These are phyloP conservation scores for Lipomyces orientalis DNA, from an alignment of 805 yeast genomes.

Conservation along the genomic window DNA sequence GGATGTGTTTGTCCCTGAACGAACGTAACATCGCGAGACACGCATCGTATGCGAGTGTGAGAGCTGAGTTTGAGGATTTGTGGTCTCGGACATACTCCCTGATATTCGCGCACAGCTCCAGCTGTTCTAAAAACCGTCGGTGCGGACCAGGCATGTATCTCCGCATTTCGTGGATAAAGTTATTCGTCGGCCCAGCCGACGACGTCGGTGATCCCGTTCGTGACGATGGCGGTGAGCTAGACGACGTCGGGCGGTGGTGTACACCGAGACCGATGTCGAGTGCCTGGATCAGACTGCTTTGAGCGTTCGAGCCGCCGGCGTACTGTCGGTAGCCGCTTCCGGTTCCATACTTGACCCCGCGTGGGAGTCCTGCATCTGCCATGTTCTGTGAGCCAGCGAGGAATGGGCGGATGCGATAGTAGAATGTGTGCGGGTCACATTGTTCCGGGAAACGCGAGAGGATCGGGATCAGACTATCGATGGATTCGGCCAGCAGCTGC, in stretches of 20 bases:
- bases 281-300: conserved; percentile 85
- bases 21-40: conserved; percentile 85
- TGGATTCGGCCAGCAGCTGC: conserved; percentile 71
- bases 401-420: conserved; percentile 83
- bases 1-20: conserved; percentile 92
- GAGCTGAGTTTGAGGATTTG: conserved; percentile 53
- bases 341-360: conserved; percentile 77
- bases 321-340: conserved; percentile 39
- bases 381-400: conserved; percentile 95
- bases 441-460: conserved; percentile 85
- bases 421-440: conserved; percentile 94
- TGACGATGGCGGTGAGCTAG: conserved; percentile 12
- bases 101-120: conserved; percentile 63
- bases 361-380: conserved; percentile 80
- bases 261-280: conserved; percentile 78
- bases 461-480: conserved; percentile 74
- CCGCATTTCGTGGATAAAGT: conserved; percentile 83
- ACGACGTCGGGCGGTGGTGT: conserved; percentile 71
- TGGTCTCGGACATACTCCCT: conserved; percentile 65
- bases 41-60: conserved; percentile 80
- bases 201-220: conserved; percentile 52
- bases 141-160: conserved; percentile 89
- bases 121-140: conserved; percentile 68
- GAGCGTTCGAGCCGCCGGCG: conserved; percentile 94
- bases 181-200: conserved; percentile 40